A percentile compares a stretch with the other conserved stretches of the same genome.
phyloP scores from a whole-genome alignment of 768 basidiomycete genomes.

The Mycena polygramma region DNA sequence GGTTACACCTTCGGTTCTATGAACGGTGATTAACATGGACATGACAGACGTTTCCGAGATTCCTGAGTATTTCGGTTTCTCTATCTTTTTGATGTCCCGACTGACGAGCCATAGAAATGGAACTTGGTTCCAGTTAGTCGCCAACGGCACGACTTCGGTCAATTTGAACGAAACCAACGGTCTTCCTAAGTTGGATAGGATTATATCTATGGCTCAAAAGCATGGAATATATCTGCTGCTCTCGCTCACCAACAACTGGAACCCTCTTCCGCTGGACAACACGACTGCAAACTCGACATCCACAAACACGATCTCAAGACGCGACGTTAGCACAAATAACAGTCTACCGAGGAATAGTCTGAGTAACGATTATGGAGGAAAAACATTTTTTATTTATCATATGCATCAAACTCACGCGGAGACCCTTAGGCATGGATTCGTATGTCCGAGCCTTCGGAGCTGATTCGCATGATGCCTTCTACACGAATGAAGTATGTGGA shows the following conservation, averaged over 20 bases:
- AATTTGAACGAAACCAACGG: conserved; percentile 71
- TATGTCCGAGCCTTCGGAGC: conserved; percentile 67
- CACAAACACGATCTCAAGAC: conserved; percentile 36
- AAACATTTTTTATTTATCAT: background rate
- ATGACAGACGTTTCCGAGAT: conserved; percentile 32
- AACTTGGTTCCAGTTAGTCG: conserved; percentile 74
- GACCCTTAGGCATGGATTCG: conserved; percentile 50
- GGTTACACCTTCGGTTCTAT: conserved; percentile 19
- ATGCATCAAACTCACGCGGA: too few relatives aligned
- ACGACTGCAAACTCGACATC: conserved; percentile 32
- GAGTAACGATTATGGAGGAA: conserved; percentile 73
- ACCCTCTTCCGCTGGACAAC: conserved; percentile 53
- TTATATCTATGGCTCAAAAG: conserved; percentile 57
- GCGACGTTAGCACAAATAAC: conserved; percentile 54
- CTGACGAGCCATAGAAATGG: conserved; percentile 55
- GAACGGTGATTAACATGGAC: background rate
- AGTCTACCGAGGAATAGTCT: conserved; percentile 64
- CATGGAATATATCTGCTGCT: conserved; percentile 66
- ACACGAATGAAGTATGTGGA: conserved; percentile 51
- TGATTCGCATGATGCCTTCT: conserved; percentile 71
- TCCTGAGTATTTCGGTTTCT: conserved; percentile 8
- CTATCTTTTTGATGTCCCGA: too few relatives aligned
- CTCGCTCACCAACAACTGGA: conserved; percentile 75
- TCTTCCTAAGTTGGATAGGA: conserved; percentile 71
- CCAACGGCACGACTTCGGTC: conserved; percentile 66